Percentiles rank a stretch among this genome's conserved stretches.
Evolutionary conservation across 2,329 filamentous ascomycete genomes (phyloP).

Genomic region (Trichoderma arundinaceum): DNA sequence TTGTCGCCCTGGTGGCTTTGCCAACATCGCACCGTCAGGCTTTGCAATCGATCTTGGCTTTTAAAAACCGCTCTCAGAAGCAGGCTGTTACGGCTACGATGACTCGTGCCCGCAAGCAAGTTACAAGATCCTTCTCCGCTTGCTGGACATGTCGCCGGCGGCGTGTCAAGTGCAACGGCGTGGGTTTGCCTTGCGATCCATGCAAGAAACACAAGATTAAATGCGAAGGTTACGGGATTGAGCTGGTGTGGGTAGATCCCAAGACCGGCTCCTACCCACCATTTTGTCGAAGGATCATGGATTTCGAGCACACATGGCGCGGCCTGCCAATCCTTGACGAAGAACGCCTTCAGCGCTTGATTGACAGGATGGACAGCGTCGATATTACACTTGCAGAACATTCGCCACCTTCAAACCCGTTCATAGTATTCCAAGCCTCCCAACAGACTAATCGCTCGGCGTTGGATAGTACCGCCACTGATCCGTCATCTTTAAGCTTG

Average conservation of each 20-base stretch:
- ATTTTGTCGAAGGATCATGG: constrained; percentile 9
- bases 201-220: constrained; percentile 17
- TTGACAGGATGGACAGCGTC: not conserved
- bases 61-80: too few species aligned
- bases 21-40: too few species aligned
- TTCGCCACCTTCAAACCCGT: not conserved
- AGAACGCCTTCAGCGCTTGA: constrained; percentile 6
- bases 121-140: constrained; percentile 21
- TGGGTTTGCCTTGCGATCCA: constrained; percentile 8
- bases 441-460: not conserved
- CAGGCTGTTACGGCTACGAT: not conserved
- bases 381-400: not conserved
- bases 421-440: not conserved
- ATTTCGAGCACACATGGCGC: constrained; percentile 21
- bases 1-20: too few species aligned
- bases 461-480: not conserved
- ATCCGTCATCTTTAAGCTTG: not conserved
- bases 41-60: too few species aligned
- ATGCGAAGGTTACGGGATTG: constrained; percentile 19
- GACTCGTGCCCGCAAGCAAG: constrained; percentile 20
- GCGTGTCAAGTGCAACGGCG: constrained; percentile 23
- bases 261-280: constrained; percentile 18
- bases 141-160: constrained; percentile 23
- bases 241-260: constrained; percentile 23
- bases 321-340: constrained; percentile 5